phyloP scores from a whole-genome alignment of 2,329 filamentous ascomycete species.

The Lecanosticta acicola region DNA sequence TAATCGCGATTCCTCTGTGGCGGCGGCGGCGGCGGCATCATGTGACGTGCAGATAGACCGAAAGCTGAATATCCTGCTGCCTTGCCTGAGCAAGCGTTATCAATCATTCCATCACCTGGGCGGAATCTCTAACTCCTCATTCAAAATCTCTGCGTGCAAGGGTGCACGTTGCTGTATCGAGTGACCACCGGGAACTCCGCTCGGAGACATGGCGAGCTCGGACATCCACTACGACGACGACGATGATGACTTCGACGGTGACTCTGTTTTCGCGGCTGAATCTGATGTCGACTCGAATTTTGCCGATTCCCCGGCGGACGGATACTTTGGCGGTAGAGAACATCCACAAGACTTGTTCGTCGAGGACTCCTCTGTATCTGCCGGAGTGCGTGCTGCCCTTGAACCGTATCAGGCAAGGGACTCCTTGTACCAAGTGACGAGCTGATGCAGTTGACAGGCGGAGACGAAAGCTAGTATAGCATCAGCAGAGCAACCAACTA shows the following conservation, averaged over 20 bases:
- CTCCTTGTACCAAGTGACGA: background rate
- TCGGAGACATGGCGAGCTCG: conserved; percentile 9
- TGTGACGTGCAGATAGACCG: too few relatives aligned
- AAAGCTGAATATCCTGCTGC: conserved; percentile 7
- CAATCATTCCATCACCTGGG: background rate
- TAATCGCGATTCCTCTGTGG: too few relatives aligned
- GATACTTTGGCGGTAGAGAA: conserved; percentile 19
- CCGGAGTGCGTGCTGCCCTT: background rate
- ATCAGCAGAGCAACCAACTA: conserved; percentile 11
- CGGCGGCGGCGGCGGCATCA: too few relatives aligned
- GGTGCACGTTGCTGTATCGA: too few relatives aligned
- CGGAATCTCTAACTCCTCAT: too few relatives aligned
- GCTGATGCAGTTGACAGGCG: conserved; percentile 1
- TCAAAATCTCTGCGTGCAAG: too few relatives aligned
- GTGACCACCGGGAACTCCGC: background rate
- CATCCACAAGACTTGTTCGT: conserved; percentile 17
- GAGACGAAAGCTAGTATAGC: conserved; percentile 21
- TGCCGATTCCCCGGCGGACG: conserved; percentile 20
- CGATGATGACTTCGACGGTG: conserved; percentile 12
- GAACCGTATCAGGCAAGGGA: background rate
- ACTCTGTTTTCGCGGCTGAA: conserved; percentile 10
- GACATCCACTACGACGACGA: conserved; percentile 10
- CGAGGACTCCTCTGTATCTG: conserved; percentile 13
- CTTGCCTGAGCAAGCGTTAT: background rate
- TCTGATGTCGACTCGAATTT: conserved; percentile 15